Evolutionary conservation across 2,329 filamentous ascomycete genomes (phyloP), one percentile per base, ranked within the genome.

Genomic region (Colletotrichum zoysiae): DNA sequence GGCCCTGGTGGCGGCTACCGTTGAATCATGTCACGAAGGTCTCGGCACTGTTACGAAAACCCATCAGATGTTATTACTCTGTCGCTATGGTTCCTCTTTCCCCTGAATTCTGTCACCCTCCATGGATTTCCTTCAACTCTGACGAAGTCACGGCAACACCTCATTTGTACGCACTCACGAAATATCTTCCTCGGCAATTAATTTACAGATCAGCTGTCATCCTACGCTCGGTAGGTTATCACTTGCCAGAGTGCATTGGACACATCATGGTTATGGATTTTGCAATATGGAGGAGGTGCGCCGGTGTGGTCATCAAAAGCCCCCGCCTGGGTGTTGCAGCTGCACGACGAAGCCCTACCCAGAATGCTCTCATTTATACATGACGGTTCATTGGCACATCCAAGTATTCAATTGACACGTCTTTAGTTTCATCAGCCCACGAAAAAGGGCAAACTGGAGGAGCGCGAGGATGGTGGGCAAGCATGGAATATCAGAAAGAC

Each of bases 211-310:
- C 84, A 85, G 84, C 81, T 81, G 82, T 86, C 86, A 89, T 88
- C 85, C 86, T 89, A 89, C 84, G 80, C 84, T 82, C 80, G 80
- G 79, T 81, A 80, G 80, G 83, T 81, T 85, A 84, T 82, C 80
- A 82, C 84, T 82, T 83, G 81, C 74, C 74, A 78, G 82, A 83
- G 85, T 83, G 85, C 82, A 84, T 89, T 89, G 87, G 87, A 89
- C 85, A 89, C 83, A 85, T 87, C 81, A 88, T 88, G 84, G 80
- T 88, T 89, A 88, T 84, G 84, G 81, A 84, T 87, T 87, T 88
- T 88, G 86, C 85, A 84, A 86, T 86, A 86, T 83, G 81, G 66
- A 69, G 55, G 67, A 66, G 61, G 56, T 65, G 68, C 50, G 56
- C 62, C 67, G 51, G 53, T 62, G 70, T 60, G 46, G 51, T 71